Conservation (phyloP, 306 rosid genomes). For the Prinsepia uniflora region DNA sequence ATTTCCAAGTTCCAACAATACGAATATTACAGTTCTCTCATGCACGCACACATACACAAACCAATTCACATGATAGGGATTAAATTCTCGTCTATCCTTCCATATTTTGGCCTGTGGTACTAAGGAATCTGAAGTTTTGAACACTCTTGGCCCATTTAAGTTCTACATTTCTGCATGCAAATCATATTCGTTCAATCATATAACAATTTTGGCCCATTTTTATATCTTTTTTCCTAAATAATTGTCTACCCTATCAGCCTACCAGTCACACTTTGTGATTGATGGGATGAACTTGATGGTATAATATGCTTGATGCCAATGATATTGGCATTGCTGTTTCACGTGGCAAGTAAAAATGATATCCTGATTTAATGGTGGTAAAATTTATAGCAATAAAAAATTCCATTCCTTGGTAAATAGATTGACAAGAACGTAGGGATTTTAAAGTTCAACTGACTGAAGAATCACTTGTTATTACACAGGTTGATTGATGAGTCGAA, state of each 20-base stretch:
- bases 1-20: background rate
- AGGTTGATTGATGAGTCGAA: slow-evolving; percentile 77
- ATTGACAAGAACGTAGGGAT: background rate
- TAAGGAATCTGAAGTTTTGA: background rate
- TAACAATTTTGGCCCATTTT: background rate
- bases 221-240: background rate
- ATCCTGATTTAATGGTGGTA: background rate
- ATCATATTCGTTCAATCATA: background rate
- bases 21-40: background rate
- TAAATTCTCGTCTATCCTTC: background rate
- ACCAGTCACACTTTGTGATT: background rate
- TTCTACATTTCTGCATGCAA: background rate
- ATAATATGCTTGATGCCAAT: background rate
- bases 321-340: background rate
- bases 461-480: slow-evolving; percentile 7
- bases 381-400: background rate
- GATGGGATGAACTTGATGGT: background rate
- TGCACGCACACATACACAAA: background rate
- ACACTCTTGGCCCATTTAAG: background rate
- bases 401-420: background rate
- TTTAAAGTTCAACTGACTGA: too few species aligned
- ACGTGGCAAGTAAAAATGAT: background rate
- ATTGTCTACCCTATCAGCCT: background rate
- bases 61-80: background rate
- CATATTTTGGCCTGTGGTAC: background rate